Evolutionary conservation across 345 rosid genomes (phyloP).

Genomic region (Acer campestre): DNA sequence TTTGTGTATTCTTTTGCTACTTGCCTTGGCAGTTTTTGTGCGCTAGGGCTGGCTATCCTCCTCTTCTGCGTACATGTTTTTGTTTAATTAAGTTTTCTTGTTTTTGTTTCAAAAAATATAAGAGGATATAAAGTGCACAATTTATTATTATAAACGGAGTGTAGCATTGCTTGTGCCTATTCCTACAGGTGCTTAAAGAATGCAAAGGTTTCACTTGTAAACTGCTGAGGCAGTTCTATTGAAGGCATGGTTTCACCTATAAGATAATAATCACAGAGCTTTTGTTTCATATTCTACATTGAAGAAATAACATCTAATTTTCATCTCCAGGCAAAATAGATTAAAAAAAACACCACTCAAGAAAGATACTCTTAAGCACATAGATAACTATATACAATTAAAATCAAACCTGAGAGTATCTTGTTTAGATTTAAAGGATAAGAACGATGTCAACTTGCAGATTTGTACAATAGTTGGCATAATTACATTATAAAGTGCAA

Average conservation of each 20-base stretch:
- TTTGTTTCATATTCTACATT: neutral
- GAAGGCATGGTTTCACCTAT: neutral
- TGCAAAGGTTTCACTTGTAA: neutral
- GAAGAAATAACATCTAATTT: too few relatives aligned
- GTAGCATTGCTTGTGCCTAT: neutral
- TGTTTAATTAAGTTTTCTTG: neutral
- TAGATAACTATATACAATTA: neutral
- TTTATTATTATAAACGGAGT: neutral
- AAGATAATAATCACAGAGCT: too few relatives aligned
- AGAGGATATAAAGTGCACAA: too few relatives aligned
- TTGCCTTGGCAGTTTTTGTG: neutral
- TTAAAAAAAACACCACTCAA: too few relatives aligned
- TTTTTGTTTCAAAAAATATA: neutral
- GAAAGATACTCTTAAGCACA: neutral
- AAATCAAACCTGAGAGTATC: neutral
- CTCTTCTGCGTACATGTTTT: neutral
- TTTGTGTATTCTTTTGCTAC: neutral
- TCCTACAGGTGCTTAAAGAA: conserved; percentile 4
- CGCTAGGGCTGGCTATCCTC: neutral
- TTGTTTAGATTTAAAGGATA: neutral
- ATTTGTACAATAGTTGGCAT: neutral
- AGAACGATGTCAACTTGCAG: neutral
- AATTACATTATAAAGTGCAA: conserved; percentile 4
- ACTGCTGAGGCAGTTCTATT: neutral
- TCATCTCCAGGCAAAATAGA: too few relatives aligned